These are phyloP conservation scores for Aspergillus glaucus DNA, from an alignment of 2,329 filamentous ascomycete species.

Conservation along the genomic window DNA sequence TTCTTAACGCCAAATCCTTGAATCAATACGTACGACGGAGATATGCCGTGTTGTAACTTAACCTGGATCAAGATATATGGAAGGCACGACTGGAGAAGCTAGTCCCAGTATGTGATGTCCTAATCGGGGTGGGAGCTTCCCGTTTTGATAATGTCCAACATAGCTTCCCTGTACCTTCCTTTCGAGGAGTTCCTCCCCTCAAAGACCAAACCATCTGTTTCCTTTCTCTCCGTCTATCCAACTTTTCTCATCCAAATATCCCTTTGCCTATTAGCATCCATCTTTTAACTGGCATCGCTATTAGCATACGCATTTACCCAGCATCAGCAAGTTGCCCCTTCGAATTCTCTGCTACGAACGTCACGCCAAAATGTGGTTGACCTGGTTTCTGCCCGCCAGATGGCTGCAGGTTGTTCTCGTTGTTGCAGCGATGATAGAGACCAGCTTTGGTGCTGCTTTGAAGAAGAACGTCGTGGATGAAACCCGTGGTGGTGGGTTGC, in stretches of 20 bases:
- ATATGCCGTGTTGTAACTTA: too few species aligned
- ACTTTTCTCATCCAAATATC: background rate
- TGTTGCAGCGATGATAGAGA: background rate
- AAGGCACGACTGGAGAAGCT: background rate
- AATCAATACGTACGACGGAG: too few species aligned
- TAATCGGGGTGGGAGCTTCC: background rate
- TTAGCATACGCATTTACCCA: background rate
- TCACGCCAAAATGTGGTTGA: background rate
- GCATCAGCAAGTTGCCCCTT: background rate
- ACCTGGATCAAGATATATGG: background rate
- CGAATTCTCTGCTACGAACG: background rate
- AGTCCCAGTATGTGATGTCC: background rate
- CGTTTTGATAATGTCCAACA: background rate
- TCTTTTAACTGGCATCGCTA: background rate
- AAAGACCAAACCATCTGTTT: background rate
- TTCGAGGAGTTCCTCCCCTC: background rate
- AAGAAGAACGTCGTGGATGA: background rate
- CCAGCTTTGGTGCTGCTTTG: background rate
- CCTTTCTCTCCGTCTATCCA: background rate
- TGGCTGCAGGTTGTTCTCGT: background rate
- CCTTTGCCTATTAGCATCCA: background rate
- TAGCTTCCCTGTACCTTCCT: background rate
- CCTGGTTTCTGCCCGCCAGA: background rate
- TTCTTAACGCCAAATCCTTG: too few species aligned
- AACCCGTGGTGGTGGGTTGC: background rate